phyloP scores from a whole-genome alignment of 2,329 filamentous ascomycete genomes.

The Phialocephala subalpina region DNA sequence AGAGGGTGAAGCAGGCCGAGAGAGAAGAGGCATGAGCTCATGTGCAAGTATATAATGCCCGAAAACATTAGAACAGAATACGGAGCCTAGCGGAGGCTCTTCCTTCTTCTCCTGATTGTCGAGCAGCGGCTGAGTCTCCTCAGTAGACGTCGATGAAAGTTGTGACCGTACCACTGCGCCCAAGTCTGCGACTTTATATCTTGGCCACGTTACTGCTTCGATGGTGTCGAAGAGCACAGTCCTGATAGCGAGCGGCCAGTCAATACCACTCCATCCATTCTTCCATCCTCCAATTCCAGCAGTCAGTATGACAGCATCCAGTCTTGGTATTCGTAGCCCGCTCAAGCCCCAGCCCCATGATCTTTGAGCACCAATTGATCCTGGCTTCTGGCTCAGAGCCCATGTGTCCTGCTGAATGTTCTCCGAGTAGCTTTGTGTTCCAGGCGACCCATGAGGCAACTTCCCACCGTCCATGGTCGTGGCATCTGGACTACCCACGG shows the following conservation, averaged over 20 bases:
- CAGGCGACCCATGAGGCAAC: constrained; percentile 43
- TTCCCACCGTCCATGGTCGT: constrained; percentile 42
- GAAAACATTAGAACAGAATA: constrained; percentile 93
- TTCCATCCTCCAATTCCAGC: constrained; percentile 89
- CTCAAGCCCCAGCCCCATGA: constrained; percentile 46
- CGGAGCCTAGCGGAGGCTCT: constrained; percentile 74
- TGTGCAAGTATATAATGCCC: constrained; percentile 93
- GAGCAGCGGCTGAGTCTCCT: constrained; percentile 40
- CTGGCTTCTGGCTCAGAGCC: constrained; percentile 57
- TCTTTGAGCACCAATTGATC: constrained; percentile 56
- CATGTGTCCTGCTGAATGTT: constrained; percentile 40
- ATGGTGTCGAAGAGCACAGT: constrained; percentile 66
- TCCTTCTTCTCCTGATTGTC: constrained; percentile 34
- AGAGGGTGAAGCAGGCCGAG: constrained; percentile 36
- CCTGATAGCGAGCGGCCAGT: constrained; percentile 68
- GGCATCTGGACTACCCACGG: constrained; percentile 43
- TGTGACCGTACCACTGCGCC: constrained; percentile 64
- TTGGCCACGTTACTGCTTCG: constrained; percentile 77
- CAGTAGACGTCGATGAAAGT: constrained; percentile 40
- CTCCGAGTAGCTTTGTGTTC: constrained; percentile 39
- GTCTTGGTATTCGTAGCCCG: constrained; percentile 66
- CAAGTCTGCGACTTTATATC: constrained; percentile 71
- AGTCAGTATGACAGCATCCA: constrained; percentile 85
- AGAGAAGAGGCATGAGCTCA: constrained; percentile 77
- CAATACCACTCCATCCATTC: constrained; percentile 83